phyloP scores from a whole-genome alignment of 75 land plant species.

The Pinus taeda region DNA sequence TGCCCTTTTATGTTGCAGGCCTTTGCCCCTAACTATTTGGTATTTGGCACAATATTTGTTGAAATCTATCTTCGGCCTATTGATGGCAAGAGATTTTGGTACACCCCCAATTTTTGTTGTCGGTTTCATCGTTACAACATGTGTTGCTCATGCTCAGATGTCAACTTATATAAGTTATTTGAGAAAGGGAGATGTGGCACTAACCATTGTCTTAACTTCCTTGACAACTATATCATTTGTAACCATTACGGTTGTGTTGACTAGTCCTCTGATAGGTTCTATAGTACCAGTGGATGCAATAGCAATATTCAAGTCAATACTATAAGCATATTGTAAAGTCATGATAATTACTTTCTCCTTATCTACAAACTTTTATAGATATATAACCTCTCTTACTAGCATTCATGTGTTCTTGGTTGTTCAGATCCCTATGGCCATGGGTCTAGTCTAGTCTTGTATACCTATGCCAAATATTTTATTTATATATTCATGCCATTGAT shows the following conservation, averaged over 20 bases:
- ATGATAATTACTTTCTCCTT: background rate
- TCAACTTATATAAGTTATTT: constrained; percentile 92
- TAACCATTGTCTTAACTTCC: constrained; percentile 87
- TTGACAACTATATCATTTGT: constrained; percentile 80
- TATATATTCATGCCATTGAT: constrained; percentile 88
- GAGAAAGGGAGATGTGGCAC: constrained; percentile 90
- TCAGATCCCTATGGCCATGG: constrained; percentile 71
- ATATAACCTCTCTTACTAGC: background rate
- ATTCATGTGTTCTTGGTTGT: constrained; percentile 63
- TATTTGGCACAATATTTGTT: constrained; percentile 68
- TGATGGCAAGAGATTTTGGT: constrained; percentile 63
- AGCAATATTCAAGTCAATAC: constrained; percentile 92
- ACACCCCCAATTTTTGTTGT: constrained; percentile 71
- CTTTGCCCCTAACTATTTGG: constrained; percentile 84
- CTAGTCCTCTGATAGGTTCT: constrained; percentile 87
- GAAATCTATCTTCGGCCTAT: constrained; percentile 77
- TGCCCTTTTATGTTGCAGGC: constrained; percentile 55
- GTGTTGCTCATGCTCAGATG: constrained; percentile 92
- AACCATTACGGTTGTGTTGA: constrained; percentile 72
- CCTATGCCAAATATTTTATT: constrained; percentile 79
- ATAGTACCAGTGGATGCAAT: constrained; percentile 95
- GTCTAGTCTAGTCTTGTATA: constrained; percentile 60
- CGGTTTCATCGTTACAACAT: constrained; percentile 82
- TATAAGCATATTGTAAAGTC: constrained; percentile 53
- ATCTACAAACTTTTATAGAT: background rate